These are phyloP conservation scores for Spergularia bocconei DNA, from an alignment of 148 eudicot species.

Conservation along the genomic window DNA sequence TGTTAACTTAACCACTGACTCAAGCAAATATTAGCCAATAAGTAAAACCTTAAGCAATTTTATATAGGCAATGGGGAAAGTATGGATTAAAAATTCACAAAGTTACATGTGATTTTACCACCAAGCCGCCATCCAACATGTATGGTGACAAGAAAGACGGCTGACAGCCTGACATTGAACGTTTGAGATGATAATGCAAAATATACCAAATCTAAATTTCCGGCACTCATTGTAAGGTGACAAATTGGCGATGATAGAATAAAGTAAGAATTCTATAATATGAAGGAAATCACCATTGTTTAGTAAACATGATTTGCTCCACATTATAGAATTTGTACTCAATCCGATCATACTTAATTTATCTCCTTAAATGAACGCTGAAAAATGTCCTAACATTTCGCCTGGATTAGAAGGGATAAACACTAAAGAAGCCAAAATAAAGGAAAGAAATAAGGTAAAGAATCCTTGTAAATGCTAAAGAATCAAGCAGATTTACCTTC, in stretches of 20 bases:
- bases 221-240: too few relatives aligned
- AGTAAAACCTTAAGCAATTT: neutral
- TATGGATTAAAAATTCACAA: neutral
- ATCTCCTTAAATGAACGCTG: too few relatives aligned
- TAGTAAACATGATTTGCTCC: too few relatives aligned
- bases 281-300: too few relatives aligned
- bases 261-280: too few relatives aligned
- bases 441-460: neutral
- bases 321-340: too few relatives aligned
- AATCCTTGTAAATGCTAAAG: neutral
- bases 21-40: neutral
- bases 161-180: neutral
- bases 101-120: neutral
- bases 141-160: neutral
- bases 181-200: neutral
- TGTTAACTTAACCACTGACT: neutral
- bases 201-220: too few relatives aligned
- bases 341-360: too few relatives aligned
- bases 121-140: neutral
- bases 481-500: slow-evolving; percentile 16
- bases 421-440: too few relatives aligned
- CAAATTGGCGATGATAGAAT: too few relatives aligned
- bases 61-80: neutral
- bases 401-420: too few relatives aligned
- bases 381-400: too few relatives aligned